Base-by-base conservation (phyloP, 1,139 yeast genomes). In the Pichia sorboxylosa region DNA sequence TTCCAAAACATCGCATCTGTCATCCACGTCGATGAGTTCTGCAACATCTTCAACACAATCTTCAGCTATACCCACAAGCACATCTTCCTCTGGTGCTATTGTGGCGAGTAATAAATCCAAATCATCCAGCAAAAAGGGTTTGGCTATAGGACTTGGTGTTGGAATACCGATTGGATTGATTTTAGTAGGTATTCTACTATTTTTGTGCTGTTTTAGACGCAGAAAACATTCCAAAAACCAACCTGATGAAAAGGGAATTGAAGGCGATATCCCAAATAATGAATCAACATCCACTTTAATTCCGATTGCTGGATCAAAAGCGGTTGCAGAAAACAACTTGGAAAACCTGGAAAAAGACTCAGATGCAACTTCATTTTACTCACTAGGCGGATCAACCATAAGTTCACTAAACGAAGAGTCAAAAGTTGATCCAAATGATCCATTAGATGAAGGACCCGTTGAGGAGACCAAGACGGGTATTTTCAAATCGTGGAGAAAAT, bases 81-180 rank as follows among this genome's bases (percentile, higher is more conserved):
- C 25, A 11, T 31, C 37, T 6, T 27, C 32, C 13, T 20, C 30
- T 8, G 6, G 25, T 5, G 13, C 17, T 4, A 10, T 14, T 10
- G n/a, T 18, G 7, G 13, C 17, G 17, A 14, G 15, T 9, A 41
- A 42, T 17, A 40, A 46, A 15, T 47, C 52, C 6, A 47, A 32
- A 5, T 25, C 38, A 6, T 29, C 35, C 30, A 56, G 43, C 29
- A 60, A 57, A 32, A 66, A 66, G 42, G 66, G 69, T 5, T 61
- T 83, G 16, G 94, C 94, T 0, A 80, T 87, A 49, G 93, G 85
- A 1, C 69, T 87, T 40, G 96, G 95, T 33, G 90, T 81, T n/a
- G 82, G 80, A 5, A 66, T 87, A 32, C 94, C 94, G 1, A 54
- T 70, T 1, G 64, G 63, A 17, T 59, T 69, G 0, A 46, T 82